phyloP scores from a whole-genome alignment of 345 rosid species.

The Sapria himalayana region DNA sequence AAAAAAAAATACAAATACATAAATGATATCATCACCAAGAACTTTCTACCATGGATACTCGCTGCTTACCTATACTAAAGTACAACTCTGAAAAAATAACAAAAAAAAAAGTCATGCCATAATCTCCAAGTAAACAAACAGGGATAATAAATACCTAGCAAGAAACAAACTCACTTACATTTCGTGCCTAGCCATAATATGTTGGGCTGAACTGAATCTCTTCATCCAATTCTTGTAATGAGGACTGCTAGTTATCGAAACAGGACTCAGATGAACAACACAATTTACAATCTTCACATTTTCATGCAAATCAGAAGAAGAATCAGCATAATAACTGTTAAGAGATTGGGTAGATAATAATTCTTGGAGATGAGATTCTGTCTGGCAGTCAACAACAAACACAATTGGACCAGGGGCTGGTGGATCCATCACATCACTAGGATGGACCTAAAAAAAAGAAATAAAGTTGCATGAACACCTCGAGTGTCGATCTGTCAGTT shows the following conservation, averaged over 20 bases:
- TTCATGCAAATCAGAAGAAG: slow-evolving; percentile 10
- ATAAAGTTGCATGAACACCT: too few species aligned
- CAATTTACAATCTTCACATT: slow-evolving; percentile 36
- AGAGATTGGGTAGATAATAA: slow-evolving; percentile 30
- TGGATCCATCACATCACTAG: slow-evolving; percentile 94
- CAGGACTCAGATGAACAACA: slow-evolving; percentile 68
- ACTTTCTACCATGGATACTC: too few species aligned
- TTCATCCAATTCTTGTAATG: slow-evolving; percentile 64
- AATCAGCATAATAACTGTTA: slow-evolving; percentile 26
- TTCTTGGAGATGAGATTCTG: slow-evolving; percentile 35
- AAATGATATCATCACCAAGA: slow-evolving; percentile 6
- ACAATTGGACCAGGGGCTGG: slow-evolving; percentile 78
- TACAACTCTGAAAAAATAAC: too few species aligned
- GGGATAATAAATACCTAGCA: background rate
- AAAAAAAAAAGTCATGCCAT: too few species aligned
- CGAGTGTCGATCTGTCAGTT: too few species aligned
- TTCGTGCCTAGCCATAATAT: slow-evolving; percentile 80
- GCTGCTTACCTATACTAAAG: too few species aligned
- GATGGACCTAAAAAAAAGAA: slow-evolving; percentile 42
- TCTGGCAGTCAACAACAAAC: slow-evolving; percentile 81
- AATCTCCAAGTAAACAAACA: slow-evolving; percentile 1
- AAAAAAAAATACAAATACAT: slow-evolving; percentile 1
- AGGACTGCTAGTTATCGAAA: slow-evolving; percentile 32
- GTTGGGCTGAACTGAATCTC: slow-evolving; percentile 48
- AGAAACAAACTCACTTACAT: slow-evolving; percentile 22